A percentile compares a stretch with the other conserved stretches of the same genome.
Evolutionary conservation across 495 filamentous ascomycete species (phyloP).

Genomic region (Aspergillus sclerotiicarbonarius): DNA sequence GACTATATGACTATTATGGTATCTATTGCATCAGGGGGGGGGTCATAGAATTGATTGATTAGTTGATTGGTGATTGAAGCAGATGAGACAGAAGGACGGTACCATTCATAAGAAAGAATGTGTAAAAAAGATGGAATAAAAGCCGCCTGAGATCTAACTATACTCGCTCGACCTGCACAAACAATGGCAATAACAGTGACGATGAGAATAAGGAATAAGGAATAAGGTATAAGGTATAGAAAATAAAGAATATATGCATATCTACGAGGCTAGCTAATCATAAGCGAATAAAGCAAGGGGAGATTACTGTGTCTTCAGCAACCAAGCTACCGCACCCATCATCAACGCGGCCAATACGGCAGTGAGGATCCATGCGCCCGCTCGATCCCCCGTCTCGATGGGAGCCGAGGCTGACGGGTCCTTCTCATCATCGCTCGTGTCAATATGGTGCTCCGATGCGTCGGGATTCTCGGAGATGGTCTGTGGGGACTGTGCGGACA

Average conservation of each 20-base stretch:
- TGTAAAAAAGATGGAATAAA: background rate
- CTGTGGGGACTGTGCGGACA: slow-evolving; percentile 5
- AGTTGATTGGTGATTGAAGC: background rate
- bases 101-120: background rate
- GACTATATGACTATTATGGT: too few relatives aligned
- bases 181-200: too few relatives aligned
- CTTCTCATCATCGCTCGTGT: slow-evolving; percentile 22
- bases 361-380: slow-evolving; percentile 67
- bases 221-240: background rate
- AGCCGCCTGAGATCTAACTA: background rate
- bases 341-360: slow-evolving; percentile 46
- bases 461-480: slow-evolving; percentile 21
- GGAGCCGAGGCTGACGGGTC: slow-evolving; percentile 19
- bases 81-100: background rate
- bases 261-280: background rate
- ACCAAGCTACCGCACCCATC: slow-evolving; percentile 32
- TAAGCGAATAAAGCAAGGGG: background rate
- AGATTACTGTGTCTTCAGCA: slow-evolving; percentile 21
- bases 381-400: slow-evolving; percentile 54
- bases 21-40: too few relatives aligned
- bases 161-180: too few relatives aligned
- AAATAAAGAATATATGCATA: background rate
- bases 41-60: too few relatives aligned
- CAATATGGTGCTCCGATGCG: slow-evolving; percentile 20
- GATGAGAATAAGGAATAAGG: background rate